A percentile compares a stretch with the other conserved stretches of the same genome.
phyloP scores from a whole-genome alignment of 495 filamentous ascomycete species.

The Podospora tetraspora region DNA sequence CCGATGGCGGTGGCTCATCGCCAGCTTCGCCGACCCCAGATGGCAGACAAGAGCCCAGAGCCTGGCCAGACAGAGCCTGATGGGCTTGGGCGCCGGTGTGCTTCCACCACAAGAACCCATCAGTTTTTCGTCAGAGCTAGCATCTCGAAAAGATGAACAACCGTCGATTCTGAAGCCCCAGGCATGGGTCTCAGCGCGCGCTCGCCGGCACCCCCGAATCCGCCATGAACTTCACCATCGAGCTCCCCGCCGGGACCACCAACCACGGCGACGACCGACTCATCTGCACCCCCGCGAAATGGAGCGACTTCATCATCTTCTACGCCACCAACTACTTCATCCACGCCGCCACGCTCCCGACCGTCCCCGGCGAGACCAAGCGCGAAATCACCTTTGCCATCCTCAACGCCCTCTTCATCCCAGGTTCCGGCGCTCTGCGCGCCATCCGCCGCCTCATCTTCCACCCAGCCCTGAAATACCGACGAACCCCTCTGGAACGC shows the following conservation, averaged over 20 bases:
- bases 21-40: not conserved
- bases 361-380: constrained; percentile 1
- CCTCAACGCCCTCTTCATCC: not conserved
- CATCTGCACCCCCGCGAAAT: constrained; percentile 4
- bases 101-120: not conserved
- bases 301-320: constrained; percentile 10
- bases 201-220: not conserved
- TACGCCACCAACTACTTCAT: constrained; percentile 13
- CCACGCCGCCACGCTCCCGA: constrained; percentile 7
- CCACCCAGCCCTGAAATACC: not conserved
- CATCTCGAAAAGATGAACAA: not conserved
- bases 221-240: constrained; percentile 10
- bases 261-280: constrained; percentile 9
- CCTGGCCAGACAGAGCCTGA: not conserved
- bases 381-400: not conserved
- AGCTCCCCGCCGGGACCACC: constrained; percentile 7
- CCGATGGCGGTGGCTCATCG: not conserved
- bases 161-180: not conserved
- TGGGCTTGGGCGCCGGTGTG: not conserved
- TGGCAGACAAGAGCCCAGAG: not conserved
- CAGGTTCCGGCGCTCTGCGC: not conserved
- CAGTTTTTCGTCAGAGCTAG: not conserved
- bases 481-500: not conserved
- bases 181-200: not conserved
- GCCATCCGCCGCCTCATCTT: not conserved